Evolutionary conservation across 495 filamentous ascomycete species (phyloP).

Genomic region (Barbatosphaeria neglecta): DNA sequence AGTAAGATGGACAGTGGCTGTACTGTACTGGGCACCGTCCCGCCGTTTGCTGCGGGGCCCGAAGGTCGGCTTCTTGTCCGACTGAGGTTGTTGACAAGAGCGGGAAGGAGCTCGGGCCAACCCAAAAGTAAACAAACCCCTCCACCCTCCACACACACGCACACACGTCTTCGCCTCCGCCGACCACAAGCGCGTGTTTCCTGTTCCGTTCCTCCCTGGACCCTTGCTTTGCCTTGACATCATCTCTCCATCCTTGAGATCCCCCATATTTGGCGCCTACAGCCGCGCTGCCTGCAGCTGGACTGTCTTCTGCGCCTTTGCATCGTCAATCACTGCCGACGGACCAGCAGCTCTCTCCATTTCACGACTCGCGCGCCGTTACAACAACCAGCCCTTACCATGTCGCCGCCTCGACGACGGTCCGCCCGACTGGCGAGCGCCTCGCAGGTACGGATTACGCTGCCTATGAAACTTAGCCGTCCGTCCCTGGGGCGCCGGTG

Average conservation of each 20-base stretch:
- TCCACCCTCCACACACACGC: too few species aligned
- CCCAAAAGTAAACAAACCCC: constrained; percentile 9
- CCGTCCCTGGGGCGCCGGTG: background rate
- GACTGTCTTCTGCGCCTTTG: background rate
- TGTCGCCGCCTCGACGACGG: constrained; percentile 28
- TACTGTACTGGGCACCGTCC: too few species aligned
- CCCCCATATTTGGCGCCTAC: background rate
- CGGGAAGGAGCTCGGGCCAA: constrained; percentile 4
- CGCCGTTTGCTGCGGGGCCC: too few species aligned
- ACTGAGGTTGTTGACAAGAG: too few species aligned
- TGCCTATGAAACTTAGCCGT: constrained; percentile 4
- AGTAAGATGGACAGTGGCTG: too few species aligned
- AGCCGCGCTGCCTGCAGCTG: background rate
- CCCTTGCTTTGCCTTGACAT: constrained; percentile 1
- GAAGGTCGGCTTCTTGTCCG: too few species aligned
- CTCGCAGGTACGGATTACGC: constrained; percentile 23
- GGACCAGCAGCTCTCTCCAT: background rate
- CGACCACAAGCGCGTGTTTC: background rate
- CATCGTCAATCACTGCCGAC: background rate
- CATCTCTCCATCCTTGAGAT: background rate
- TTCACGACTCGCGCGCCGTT: too few species aligned
- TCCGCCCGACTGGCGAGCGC: constrained; percentile 36
- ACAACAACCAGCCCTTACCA: constrained; percentile 6
- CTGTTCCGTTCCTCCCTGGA: background rate
- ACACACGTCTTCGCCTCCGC: background rate